These are phyloP conservation scores for Mycena floridula DNA, from an alignment of 768 basidiomycete species.

Conservation along the genomic window DNA sequence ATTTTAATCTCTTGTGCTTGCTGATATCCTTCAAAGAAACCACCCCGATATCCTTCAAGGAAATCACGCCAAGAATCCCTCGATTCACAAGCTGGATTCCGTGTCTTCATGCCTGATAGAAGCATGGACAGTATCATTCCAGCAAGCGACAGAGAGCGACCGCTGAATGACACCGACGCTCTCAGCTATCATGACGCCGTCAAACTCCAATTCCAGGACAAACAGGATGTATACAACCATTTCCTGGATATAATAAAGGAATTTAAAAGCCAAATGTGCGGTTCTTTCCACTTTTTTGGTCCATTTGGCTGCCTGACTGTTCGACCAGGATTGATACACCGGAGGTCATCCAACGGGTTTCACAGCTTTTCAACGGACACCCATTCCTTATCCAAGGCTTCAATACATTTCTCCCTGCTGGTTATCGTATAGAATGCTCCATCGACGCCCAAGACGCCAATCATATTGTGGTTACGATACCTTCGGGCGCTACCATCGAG, in stretches of 20 bases:
- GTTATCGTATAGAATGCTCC: conserved; percentile 87
- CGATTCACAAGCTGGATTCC: too few species aligned
- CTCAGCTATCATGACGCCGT: conserved; percentile 92
- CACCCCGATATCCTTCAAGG: conserved; percentile 19
- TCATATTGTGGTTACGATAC: conserved; percentile 73
- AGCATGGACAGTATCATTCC: background rate
- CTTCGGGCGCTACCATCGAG: conserved; percentile 57
- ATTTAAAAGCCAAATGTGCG: conserved; percentile 75
- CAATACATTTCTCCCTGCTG: conserved; percentile 93
- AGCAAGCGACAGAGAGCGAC: conserved; percentile 37
- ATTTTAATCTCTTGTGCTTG: background rate
- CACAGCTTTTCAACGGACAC: conserved; percentile 86
- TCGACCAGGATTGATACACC: conserved; percentile 98
- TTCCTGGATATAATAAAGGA: conserved; percentile 99
- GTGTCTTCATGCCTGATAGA: background rate
- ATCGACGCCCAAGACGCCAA: conserved; percentile 56
- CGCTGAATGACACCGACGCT: conserved; percentile 89
- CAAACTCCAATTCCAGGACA: conserved; percentile 84
- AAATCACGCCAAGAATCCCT: too few species aligned
- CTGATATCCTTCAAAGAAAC: background rate
- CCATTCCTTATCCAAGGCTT: conserved; percentile 93
- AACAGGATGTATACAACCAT: conserved; percentile 91
- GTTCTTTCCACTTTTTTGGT: conserved; percentile 3
- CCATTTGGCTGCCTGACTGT: too few species aligned
- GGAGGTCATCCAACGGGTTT: conserved; percentile 93